Conservation (phyloP, 495 filamentous ascomycete genomes). For the Xylaria longipes region DNA sequence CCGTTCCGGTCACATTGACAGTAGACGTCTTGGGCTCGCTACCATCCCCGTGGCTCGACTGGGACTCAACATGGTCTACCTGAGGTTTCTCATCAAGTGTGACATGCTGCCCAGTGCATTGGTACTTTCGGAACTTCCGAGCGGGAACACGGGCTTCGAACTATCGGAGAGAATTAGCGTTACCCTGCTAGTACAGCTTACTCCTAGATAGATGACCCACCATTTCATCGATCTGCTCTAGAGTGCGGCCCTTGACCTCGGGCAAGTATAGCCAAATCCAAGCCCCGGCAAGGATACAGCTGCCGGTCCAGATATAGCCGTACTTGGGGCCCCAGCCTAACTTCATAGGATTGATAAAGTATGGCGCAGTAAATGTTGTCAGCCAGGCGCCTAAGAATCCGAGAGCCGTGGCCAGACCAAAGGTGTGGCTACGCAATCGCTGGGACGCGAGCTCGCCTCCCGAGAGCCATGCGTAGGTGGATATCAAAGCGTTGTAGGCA, state of each 20-base stretch:
- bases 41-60: conserved; percentile 8
- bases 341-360: conserved; percentile 65
- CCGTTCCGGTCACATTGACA: background rate
- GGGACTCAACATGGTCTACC: conserved; percentile 31
- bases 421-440: conserved; percentile 62
- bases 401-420: conserved; percentile 60
- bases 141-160: conserved; percentile 56
- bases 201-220: conserved; percentile 28
- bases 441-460: conserved; percentile 65
- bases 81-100: conserved; percentile 32
- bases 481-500: conserved; percentile 60
- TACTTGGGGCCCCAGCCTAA: conserved; percentile 65
- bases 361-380: conserved; percentile 64
- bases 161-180: conserved; percentile 29
- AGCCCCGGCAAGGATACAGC: conserved; percentile 45
- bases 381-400: conserved; percentile 64
- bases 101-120: conserved; percentile 41
- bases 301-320: conserved; percentile 61
- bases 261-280: conserved; percentile 61
- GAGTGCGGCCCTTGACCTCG: conserved; percentile 58
- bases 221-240: conserved; percentile 65
- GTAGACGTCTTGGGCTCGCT: background rate
- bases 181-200: background rate
- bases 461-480: conserved; percentile 66
- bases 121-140: conserved; percentile 54